Conservation (phyloP, 495 filamentous ascomycete genomes). For the Melanomma pulvis-pyrius region DNA sequence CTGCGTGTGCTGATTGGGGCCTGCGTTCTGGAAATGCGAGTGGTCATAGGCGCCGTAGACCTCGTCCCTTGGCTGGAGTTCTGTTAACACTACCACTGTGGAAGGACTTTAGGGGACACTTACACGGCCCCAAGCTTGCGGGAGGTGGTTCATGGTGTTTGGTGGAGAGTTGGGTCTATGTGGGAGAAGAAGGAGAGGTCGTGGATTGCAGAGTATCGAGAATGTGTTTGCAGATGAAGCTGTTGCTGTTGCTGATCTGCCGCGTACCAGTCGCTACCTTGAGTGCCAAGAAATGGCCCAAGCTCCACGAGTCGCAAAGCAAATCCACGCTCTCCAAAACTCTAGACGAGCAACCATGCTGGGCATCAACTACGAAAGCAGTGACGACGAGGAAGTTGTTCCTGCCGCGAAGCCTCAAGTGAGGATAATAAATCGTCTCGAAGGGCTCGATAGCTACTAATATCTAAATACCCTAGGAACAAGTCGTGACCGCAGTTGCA, state of each 20-base stretch:
- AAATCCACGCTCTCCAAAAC: background rate
- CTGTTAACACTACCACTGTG: constrained; percentile 33
- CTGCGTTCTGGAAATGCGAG: constrained; percentile 73
- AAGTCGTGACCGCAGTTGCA: constrained; percentile 2
- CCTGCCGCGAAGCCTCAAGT: constrained; percentile 16
- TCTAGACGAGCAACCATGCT: constrained; percentile 27
- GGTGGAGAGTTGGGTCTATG: background rate
- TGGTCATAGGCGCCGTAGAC: constrained; percentile 90
- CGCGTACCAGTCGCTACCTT: constrained; percentile 27
- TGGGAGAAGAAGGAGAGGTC: background rate
- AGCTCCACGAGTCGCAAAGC: constrained; percentile 22
- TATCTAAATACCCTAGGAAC: constrained; percentile 12
- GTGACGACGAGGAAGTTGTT: constrained; percentile 37
- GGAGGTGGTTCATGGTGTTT: constrained; percentile 82
- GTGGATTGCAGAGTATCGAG: background rate
- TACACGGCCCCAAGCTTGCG: constrained; percentile 97
- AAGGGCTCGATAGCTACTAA: constrained; percentile 41
- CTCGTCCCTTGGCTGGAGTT: constrained; percentile 82
- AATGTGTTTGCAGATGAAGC: constrained; percentile 23
- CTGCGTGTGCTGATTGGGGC: constrained; percentile 83
- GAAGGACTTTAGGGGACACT: constrained; percentile 40
- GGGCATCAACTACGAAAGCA: constrained; percentile 36
- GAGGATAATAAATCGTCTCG: background rate
- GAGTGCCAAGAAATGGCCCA: constrained; percentile 19
- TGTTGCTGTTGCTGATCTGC: constrained; percentile 31